Conservation (phyloP, 495 filamentous ascomycete species). For the Trichoderma erinaceum region DNA sequence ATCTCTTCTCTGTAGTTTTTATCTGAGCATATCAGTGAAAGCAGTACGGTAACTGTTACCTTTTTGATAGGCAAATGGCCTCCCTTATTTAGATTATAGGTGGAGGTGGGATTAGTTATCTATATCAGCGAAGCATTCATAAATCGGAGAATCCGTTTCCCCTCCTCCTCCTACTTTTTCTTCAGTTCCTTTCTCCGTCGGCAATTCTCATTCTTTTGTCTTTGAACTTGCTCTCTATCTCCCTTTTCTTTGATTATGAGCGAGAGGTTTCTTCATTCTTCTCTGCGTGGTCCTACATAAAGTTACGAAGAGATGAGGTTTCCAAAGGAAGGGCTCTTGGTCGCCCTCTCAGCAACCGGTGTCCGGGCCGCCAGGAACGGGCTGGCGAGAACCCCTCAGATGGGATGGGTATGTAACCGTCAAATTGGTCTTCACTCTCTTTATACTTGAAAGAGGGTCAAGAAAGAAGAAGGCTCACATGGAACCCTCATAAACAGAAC, state of each 20-base stretch:
- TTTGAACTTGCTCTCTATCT: not conserved
- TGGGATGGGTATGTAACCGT: not conserved
- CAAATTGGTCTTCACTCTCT: too few species aligned
- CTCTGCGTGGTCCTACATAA: not conserved
- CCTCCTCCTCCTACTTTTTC: not conserved
- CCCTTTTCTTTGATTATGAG: not conserved
- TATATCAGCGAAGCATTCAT: not conserved
- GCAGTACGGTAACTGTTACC: too few species aligned
- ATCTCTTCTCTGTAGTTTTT: too few species aligned
- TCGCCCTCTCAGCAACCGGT: not conserved
- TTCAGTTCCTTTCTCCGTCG: not conserved
- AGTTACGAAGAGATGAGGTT: not conserved
- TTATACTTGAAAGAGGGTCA: too few species aligned
- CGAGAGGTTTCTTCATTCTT: not conserved
- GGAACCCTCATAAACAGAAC: slow-evolving; percentile 20
- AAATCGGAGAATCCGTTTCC: not conserved
- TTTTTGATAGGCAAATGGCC: too few species aligned
- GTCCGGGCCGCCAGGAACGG: not conserved
- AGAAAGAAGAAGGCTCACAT: too few species aligned
- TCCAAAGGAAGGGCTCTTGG: not conserved
- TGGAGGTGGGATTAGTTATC: too few species aligned
- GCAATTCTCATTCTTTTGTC: not conserved
- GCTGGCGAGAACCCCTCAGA: not conserved
- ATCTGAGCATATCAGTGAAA: too few species aligned
- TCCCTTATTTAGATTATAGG: too few species aligned